Evolutionary conservation across 495 filamentous ascomycete species (phyloP).

Genomic region (Neurospora tetraspora): DNA sequence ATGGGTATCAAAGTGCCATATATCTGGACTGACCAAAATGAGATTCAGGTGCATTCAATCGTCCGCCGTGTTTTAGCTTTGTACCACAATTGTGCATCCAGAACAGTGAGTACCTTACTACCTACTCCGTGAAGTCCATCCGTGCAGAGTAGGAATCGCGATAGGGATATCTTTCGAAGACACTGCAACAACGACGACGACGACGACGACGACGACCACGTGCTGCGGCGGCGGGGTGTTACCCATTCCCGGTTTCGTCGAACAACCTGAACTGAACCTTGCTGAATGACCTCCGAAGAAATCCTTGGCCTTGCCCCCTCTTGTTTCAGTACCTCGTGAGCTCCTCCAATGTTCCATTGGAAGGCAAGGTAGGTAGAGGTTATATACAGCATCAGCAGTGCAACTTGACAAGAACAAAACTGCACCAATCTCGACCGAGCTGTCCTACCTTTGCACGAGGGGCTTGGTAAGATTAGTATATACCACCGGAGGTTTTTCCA

Average conservation of each 20-base stretch:
- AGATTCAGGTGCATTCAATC: not conserved
- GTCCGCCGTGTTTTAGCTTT: not conserved
- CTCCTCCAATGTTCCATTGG: not conserved
- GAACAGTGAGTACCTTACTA: not conserved
- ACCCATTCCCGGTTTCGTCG: not conserved
- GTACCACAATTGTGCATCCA: not conserved
- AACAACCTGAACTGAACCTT: not conserved
- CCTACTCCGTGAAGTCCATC: not conserved
- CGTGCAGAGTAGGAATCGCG: not conserved
- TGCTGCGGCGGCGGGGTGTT: not conserved
- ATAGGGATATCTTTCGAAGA: not conserved
- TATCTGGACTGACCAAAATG: not conserved
- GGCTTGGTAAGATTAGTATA: not conserved
- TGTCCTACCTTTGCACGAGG: not conserved
- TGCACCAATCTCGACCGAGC: not conserved
- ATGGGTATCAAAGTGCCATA: not conserved
- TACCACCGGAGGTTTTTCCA: not conserved
- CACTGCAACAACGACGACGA: not conserved
- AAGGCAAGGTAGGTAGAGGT: not conserved
- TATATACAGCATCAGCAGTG: not conserved
- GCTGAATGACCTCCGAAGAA: not conserved
- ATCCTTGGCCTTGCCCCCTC: not conserved
- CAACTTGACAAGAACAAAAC: not conserved
- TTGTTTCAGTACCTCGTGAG: not conserved
- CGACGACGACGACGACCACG: not conserved